Evolutionary conservation across 176 grass and related monocot genomes (phyloP).

Genomic region (Triticum aestivum): DNA sequence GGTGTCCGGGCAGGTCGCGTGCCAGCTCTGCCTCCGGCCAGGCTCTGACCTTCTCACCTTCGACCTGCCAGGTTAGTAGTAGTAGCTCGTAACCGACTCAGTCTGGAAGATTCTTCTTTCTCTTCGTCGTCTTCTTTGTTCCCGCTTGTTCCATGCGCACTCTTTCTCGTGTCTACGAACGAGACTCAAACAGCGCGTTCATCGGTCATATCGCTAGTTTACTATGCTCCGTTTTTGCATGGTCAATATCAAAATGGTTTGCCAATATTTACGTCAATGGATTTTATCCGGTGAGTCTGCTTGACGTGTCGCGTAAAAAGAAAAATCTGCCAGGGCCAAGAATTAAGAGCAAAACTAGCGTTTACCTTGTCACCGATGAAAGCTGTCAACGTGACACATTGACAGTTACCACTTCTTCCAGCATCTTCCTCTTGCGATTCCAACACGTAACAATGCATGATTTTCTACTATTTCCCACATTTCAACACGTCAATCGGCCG

Average conservation of each 20-base stretch:
- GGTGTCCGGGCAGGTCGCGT: conserved; percentile 59
- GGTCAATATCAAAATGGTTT: background rate
- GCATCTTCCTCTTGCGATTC: too few species aligned
- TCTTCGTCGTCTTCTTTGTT: background rate
- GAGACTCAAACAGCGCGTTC: background rate
- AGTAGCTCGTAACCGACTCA: background rate
- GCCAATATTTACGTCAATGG: background rate
- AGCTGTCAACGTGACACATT: background rate
- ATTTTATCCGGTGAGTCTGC: background rate
- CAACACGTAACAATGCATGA: background rate
- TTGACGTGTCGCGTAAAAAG: background rate
- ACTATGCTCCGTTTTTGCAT: background rate
- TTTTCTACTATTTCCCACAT: background rate
- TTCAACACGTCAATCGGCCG: conserved; percentile 2
- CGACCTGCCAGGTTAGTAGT: conserved; percentile 43
- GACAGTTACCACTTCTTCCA: background rate
- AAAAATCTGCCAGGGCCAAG: background rate
- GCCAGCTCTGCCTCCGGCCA: conserved; percentile 49
- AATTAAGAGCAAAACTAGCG: background rate
- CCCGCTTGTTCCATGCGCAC: background rate
- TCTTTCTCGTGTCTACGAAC: background rate
- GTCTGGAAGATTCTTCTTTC: background rate
- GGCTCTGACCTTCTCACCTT: conserved; percentile 43
- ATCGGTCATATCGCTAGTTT: background rate
- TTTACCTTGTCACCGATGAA: too few species aligned